Evolutionary conservation across 257 asterid species (phyloP), one percentile per base, ranked within the genome.

Genomic region (Nicotiana tabacum): DNA sequence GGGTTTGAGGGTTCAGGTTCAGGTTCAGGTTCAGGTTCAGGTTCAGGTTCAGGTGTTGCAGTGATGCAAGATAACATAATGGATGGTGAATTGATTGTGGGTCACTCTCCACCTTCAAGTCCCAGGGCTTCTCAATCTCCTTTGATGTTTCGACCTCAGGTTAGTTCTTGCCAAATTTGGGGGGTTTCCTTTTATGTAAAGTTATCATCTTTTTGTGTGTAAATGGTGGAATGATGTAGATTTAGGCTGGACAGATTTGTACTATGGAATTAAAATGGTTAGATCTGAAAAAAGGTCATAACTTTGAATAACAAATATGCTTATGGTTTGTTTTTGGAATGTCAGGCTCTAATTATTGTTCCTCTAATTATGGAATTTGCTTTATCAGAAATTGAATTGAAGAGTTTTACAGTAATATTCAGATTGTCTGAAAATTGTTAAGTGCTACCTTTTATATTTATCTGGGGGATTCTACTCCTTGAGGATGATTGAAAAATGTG

Each of bases 121-220:
- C 99, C 98, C 77, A 91, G 97, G 90, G 95, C 93, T 86, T 90
- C 97, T 81, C 97, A 88, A 32, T 91, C 98, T 3, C 99, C 99
- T 70, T 57, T 95, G 88, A 92, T 93, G 92, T 95, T 93, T 82
- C 87, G 93, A 86, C 98, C 99, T 68, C 97, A 95, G 98, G 99
- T 91, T 37, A n/a, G 83, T 83, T 77, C n/a, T 67, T 29, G 30
- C 60, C 21, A 1, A 12, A 8, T 43, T 74, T 74, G 62, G 80
- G 27, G 77, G 84, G 81, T 82, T 64, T 37, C 46, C 48, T 62
- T 64, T 43, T 56, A 27, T 43, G 27, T 30, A 39, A 57, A 48
- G 84, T 13, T 78, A 16, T 53, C 68, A 57, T 12, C 66, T 39
- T 46, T 82, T 61, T 68, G 66, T 60, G 81, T 58, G 7, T 53